A percentile compares a stretch with the other conserved stretches of the same genome.
Conservation (phyloP, 345 rosid species). For the Combretum micranthum region DNA sequence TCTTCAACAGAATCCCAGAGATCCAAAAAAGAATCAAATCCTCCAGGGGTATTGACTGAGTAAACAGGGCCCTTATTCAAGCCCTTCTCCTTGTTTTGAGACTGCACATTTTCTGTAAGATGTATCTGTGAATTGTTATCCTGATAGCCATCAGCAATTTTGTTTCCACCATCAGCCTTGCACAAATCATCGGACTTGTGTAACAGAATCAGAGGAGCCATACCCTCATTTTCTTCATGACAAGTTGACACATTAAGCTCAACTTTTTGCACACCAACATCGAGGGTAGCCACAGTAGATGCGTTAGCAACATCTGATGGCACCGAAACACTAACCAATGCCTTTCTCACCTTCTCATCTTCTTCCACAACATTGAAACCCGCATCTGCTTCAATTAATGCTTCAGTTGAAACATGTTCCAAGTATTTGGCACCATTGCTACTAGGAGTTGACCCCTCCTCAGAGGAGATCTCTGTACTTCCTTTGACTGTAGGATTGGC, state of each 20-base stretch:
- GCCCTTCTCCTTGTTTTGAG: conserved; percentile 27
- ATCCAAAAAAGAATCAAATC: conserved; percentile 85
- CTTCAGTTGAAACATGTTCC: conserved; percentile 23
- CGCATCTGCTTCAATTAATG: conserved; percentile 23
- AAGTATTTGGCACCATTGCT: conserved; percentile 17
- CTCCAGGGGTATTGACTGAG: conserved; percentile 58
- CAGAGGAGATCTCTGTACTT: conserved; percentile 17
- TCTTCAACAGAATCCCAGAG: conserved; percentile 60
- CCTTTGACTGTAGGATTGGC: conserved; percentile 26
- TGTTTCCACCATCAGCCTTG: conserved; percentile 16
- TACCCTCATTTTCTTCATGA: conserved; percentile 14
- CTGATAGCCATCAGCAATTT: conserved; percentile 7
- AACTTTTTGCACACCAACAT: conserved; percentile 19
- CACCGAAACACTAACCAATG: conserved; percentile 26
- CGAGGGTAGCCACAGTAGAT: conserved; percentile 14
- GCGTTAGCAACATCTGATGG: conserved; percentile 29
- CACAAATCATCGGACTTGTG: conserved; percentile 19
- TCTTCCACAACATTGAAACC: conserved; percentile 24
- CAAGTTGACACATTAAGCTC: conserved; percentile 14
- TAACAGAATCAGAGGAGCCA: conserved; percentile 7
- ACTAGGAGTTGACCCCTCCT: conserved; percentile 24
- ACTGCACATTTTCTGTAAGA: conserved; percentile 12
- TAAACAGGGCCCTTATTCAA: conserved; percentile 64
- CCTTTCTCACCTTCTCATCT: conserved; percentile 25
- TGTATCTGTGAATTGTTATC: conserved; percentile 9